Conservation (phyloP, 2,329 filamentous ascomycete genomes). For the Aspergillus bombycis region DNA sequence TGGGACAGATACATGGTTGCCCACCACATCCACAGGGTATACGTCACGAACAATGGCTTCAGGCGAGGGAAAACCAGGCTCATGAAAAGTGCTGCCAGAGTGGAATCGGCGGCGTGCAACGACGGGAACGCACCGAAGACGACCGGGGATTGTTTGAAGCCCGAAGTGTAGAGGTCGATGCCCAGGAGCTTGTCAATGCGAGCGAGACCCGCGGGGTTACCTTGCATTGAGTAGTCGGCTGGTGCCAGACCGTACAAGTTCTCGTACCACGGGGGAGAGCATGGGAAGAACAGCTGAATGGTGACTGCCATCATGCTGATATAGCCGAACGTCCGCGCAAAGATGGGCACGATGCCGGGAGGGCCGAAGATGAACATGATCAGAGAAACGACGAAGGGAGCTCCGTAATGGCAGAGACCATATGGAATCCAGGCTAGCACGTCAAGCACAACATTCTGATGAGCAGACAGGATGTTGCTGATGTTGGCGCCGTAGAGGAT, state of each 20-base stretch:
- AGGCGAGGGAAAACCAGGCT: conserved; percentile 86
- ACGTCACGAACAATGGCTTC: conserved; percentile 76
- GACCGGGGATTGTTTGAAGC: conserved; percentile 85
- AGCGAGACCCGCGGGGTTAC: conserved; percentile 85
- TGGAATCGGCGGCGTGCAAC: conserved; percentile 85
- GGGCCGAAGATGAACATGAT: conserved; percentile 88
- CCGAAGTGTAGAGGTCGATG: conserved; percentile 88
- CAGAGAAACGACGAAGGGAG: conserved; percentile 75
- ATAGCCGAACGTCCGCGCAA: conserved; percentile 86
- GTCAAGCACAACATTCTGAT: conserved; percentile 81
- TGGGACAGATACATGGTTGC: conserved; percentile 97
- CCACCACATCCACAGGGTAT: conserved; percentile 96
- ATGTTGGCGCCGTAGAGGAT: conserved; percentile 95
- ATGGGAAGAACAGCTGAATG: conserved; percentile 88
- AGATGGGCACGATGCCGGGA: conserved; percentile 81
- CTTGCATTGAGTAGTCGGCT: conserved; percentile 87
- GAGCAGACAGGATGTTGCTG: conserved; percentile 90
- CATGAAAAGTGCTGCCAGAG: conserved; percentile 89
- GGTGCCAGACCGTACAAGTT: conserved; percentile 88
- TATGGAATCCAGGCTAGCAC: conserved; percentile 93
- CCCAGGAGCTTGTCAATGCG: conserved; percentile 89
- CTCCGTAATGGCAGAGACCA: conserved; percentile 85
- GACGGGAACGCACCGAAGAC: conserved; percentile 96
- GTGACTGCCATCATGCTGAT: conserved; percentile 86
- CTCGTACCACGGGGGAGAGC: conserved; percentile 96